Evolutionary conservation across 495 filamentous ascomycete genomes (phyloP), one percentile per base, ranked within the genome.

Genomic region (Tirmania nivea): DNA sequence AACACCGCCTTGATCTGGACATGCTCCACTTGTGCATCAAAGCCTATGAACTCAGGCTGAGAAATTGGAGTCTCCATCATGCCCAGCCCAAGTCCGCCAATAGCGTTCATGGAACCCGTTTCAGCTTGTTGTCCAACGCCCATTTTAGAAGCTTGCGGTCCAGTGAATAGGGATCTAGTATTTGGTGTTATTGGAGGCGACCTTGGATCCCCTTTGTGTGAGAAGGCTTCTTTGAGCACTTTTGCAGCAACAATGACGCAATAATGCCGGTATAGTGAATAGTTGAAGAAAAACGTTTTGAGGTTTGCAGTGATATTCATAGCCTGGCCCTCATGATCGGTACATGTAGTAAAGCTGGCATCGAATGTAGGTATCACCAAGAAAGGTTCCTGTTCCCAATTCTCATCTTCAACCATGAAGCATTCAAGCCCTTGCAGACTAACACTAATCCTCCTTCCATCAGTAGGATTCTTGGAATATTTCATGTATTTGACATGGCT

Each of bases 211-310:
- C 61, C 34, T 8, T 49, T 48, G 34, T 62, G 57, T 35, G 36
- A 55, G 62, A 95, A 84, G 7, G 86, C 84, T 55, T 80, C 78
- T 52, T 74, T 73, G 11, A 97, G 66, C 9, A 92, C 82, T 54
- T 78, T 79, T 19, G 73, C 66, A 31, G 92, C 92, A 49, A 96
- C 75, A 10, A 81, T 83, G 31, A 89, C 71, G n/a, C 86, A 80
- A 61, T 94, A 96, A 62, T 93, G 89, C 6, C 89, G 80, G 64
- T 92, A 95, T 1, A 99, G 73, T 4, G 92, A 96, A 62, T 95
- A 96, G 35, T 93, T 81, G 4, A 93, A 57, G 55, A 81, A 78
- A 2, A 99, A 62, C 8, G 80, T 83, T 62, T 80, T 83, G 34
- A 88, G 71, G 45, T 83, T 72, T 1, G 87, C 83, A 60, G 87